Conservation (phyloP, 495 filamentous ascomycete species). For the Trichocladium antarcticum region DNA sequence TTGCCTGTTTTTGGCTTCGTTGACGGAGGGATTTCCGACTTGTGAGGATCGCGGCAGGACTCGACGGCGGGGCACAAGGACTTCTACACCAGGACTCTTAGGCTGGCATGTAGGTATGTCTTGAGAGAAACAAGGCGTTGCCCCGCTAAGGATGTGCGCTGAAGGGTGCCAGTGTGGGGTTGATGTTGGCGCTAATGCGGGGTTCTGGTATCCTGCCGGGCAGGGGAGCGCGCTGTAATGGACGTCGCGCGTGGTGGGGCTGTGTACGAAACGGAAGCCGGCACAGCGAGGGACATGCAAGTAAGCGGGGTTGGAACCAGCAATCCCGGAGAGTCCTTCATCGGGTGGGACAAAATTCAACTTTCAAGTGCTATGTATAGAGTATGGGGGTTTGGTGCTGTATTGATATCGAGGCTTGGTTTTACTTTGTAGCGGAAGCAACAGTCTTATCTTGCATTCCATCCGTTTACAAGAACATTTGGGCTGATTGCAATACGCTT, state of each 20-base stretch:
- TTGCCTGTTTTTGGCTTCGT: background rate
- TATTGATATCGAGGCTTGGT: no score
- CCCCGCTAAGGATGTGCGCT: background rate
- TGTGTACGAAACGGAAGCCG: conserved; percentile 1
- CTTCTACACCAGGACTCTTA: background rate
- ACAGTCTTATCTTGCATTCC: no score
- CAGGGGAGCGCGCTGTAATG: background rate
- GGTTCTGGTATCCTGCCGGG: background rate
- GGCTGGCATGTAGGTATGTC: background rate
- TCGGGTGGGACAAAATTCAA: no score
- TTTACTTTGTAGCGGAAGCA: no score
- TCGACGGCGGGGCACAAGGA: background rate
- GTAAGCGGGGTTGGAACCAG: background rate
- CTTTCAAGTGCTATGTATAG: no score
- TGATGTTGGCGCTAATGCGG: background rate
- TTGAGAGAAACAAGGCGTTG: background rate
- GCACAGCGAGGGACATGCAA: background rate
- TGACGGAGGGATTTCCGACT: background rate
- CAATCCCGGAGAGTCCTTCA: no score
- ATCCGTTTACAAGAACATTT: no score
- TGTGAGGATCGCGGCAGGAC: background rate
- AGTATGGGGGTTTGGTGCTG: no score
- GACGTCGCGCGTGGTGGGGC: background rate
- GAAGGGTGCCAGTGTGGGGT: background rate
- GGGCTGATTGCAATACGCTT: no score